Conservation (phyloP, 257 asterid species). For the Verbena officinalis region DNA sequence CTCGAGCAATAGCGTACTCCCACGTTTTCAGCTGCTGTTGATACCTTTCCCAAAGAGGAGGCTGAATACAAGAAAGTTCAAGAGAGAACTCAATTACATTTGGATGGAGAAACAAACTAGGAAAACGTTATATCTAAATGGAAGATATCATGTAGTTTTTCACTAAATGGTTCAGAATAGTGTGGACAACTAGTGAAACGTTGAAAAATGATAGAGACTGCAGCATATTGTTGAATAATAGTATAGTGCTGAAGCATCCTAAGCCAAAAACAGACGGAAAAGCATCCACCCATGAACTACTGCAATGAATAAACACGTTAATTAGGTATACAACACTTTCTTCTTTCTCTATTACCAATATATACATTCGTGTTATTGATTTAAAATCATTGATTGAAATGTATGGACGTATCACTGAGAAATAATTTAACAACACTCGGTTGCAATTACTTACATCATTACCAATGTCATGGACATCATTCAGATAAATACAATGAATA, state of each 20-base stretch:
- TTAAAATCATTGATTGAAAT: too few species aligned
- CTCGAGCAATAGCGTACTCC: conserved; percentile 67
- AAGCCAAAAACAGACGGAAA: not conserved
- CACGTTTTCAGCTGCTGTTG: conserved; percentile 84
- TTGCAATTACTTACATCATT: conserved; percentile 12
- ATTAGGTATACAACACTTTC: not conserved
- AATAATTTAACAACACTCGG: too few species aligned
- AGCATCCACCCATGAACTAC: not conserved
- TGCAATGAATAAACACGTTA: not conserved
- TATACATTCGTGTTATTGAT: too few species aligned
- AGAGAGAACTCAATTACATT: too few species aligned
- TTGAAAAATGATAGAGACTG: not conserved
- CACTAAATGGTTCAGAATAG: not conserved
- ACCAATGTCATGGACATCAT: conserved; percentile 17
- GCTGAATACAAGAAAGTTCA: conserved; percentile 56
- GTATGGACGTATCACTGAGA: too few species aligned
- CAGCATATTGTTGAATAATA: not conserved
- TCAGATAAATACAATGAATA: conserved; percentile 21
- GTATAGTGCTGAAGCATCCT: not conserved
- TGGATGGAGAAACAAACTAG: too few species aligned
- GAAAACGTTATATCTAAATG: not conserved
- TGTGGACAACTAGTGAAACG: not conserved
- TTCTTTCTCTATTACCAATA: too few species aligned
- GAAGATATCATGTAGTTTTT: not conserved
- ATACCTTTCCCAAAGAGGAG: conserved; percentile 92